These are phyloP conservation scores for Leptoxyphium fumago DNA, from an alignment of 2,329 filamentous ascomycete species.

Conservation along the genomic window DNA sequence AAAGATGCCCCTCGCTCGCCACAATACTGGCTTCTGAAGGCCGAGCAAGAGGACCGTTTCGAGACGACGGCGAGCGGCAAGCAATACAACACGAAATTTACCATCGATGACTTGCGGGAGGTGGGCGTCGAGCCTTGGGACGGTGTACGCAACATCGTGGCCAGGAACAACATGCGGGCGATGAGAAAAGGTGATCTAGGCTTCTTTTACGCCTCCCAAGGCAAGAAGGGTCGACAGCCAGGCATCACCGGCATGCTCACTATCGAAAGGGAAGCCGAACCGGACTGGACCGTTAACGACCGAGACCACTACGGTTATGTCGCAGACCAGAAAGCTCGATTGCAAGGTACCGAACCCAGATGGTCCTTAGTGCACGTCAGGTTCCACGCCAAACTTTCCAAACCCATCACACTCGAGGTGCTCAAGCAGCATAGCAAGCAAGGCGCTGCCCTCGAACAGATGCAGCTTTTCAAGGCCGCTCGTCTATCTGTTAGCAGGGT, in stretches of 20 bases:
- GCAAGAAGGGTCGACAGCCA: slow-evolving; percentile 49
- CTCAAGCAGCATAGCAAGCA: slow-evolving; percentile 49
- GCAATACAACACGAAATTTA: slow-evolving; percentile 78
- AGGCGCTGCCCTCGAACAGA: slow-evolving; percentile 34
- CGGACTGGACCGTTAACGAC: slow-evolving; percentile 63
- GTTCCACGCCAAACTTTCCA: slow-evolving; percentile 68
- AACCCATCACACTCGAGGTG: slow-evolving; percentile 54
- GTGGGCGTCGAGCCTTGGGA: slow-evolving; percentile 79
- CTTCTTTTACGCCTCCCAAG: slow-evolving; percentile 96
- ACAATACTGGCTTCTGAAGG: slow-evolving; percentile 36
- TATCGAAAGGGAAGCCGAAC: slow-evolving; percentile 68
- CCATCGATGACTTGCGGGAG: slow-evolving; percentile 75
- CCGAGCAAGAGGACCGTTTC: slow-evolving; percentile 66
- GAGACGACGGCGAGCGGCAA: slow-evolving; percentile 56
- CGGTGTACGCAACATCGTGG: slow-evolving; percentile 41
- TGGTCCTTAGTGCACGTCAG: slow-evolving; percentile 86
- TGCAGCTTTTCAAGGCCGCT: slow-evolving; percentile 74
- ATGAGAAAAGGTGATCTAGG: slow-evolving; percentile 88
- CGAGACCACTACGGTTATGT: slow-evolving; percentile 70
- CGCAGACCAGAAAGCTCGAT: slow-evolving; percentile 46
- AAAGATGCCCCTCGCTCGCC: background rate
- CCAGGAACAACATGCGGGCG: slow-evolving; percentile 74
- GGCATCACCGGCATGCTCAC: slow-evolving; percentile 55
- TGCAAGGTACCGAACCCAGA: slow-evolving; percentile 42
- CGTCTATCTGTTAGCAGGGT: slow-evolving; percentile 69